Conservation (phyloP, 202 grass and related monocot genomes). For the Schoenoplectus triqueter region DNA sequence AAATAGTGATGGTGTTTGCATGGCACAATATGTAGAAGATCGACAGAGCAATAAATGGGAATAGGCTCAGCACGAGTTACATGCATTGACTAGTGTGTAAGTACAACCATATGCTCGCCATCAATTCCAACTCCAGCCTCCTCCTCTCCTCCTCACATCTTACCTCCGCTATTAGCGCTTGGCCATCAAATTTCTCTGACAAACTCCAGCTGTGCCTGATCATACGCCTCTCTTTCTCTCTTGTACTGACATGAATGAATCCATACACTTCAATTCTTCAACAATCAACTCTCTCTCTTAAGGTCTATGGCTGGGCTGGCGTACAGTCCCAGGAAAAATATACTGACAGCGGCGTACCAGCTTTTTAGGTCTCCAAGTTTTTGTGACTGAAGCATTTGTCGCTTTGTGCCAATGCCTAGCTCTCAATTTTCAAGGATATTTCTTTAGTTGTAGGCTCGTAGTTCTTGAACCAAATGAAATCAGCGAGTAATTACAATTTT, state of each 20-base stretch:
- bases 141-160: background rate
- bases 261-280: background rate
- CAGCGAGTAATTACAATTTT: background rate
- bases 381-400: background rate
- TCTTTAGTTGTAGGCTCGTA: background rate
- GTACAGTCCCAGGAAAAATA: slow-evolving; percentile 18
- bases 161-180: background rate
- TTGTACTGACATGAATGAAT: slow-evolving; percentile 1
- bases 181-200: slow-evolving; percentile 38
- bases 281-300: background rate
- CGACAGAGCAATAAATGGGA: slow-evolving; percentile 24
- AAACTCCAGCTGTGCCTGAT: slow-evolving; percentile 29
- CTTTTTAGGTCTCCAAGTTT: background rate
- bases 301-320: background rate
- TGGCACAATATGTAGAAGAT: background rate
- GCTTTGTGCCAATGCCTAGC: background rate
- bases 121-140: background rate
- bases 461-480: too few relatives aligned
- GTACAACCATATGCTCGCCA: slow-evolving; percentile 30
- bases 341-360: slow-evolving; percentile 28
- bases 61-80: slow-evolving; percentile 9
- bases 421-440: background rate
- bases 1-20: too few relatives aligned
- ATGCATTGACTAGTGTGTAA: slow-evolving; percentile 40
- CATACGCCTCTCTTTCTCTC: slow-evolving; percentile 8